Conservation (phyloP, 2,329 filamentous ascomycete genomes). For the Colletotrichum tropicicola region DNA sequence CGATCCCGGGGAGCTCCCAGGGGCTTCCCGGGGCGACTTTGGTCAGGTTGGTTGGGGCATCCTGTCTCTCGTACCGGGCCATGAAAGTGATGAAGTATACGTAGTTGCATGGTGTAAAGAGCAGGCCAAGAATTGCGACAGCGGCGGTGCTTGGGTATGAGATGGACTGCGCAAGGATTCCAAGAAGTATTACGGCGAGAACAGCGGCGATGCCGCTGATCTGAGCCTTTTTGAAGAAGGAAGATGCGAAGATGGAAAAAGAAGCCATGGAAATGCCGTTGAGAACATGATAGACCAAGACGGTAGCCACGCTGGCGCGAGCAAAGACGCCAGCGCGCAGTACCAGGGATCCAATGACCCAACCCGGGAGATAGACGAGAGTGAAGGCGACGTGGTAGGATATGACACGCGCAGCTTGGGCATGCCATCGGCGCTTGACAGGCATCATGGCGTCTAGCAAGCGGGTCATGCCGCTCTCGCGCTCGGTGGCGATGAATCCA, state of each 20-base stretch:
- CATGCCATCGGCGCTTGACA: constrained; percentile 76
- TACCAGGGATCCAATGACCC: constrained; percentile 79
- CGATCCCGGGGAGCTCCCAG: constrained; percentile 77
- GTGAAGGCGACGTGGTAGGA: constrained; percentile 85
- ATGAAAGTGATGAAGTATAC: constrained; percentile 81
- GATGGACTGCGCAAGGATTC: constrained; percentile 82
- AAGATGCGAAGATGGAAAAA: constrained; percentile 81
- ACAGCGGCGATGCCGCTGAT: constrained; percentile 84
- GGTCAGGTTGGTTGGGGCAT: constrained; percentile 67
- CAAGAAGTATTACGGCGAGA: constrained; percentile 77
- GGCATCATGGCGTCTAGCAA: constrained; percentile 93
- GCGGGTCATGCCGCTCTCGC: constrained; percentile 87
- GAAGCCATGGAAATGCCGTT: constrained; percentile 81
- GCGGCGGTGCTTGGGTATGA: constrained; percentile 68
- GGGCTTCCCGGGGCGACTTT: constrained; percentile 69
- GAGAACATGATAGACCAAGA: constrained; percentile 79
- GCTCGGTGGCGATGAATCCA: constrained; percentile 84
- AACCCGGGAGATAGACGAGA: constrained; percentile 81
- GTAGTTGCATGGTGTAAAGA: constrained; percentile 91
- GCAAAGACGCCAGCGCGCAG: constrained; percentile 71
- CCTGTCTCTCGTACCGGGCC: constrained; percentile 77
- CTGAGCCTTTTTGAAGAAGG: constrained; percentile 88
- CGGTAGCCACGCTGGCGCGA: constrained; percentile 69
- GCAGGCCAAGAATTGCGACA: constrained; percentile 74
- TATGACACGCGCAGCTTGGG: constrained; percentile 79